Base-by-base conservation (phyloP, 1,284 basidiomycete genomes). In the Mycena sp. region DNA sequence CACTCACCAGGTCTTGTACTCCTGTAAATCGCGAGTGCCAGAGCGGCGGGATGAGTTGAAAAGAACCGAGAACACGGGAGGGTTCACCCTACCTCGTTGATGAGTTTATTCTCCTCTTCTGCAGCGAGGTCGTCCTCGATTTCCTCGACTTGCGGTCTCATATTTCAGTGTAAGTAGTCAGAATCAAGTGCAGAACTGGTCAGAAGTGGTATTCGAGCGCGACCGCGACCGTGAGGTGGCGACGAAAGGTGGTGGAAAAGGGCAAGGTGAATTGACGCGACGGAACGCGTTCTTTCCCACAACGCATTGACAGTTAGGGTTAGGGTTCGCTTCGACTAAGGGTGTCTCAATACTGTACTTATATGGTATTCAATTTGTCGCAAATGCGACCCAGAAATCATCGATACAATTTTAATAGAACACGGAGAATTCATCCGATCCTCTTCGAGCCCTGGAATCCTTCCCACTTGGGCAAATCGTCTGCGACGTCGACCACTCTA, bases 81-180 rank as follows among this genome's bases (percentile, higher is more conserved):
- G 55, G 50, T 48, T 46, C 25, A 38, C 81, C 87, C 72, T 76
- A 96, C 95, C 90, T 97, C 95, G 76, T 97, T 97, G 80, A 96
- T 95, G 65, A 95, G 84, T 78, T 96, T 96, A 82, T 95, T 96
- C 84, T 96, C 94, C 78, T 94, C 93, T 81, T 95, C 93, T 14
- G 93, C 92, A 10, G 88, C 90, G 69, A 93, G 86, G 79, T 94
- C 92, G 72, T 95, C 95, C 78, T 96, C 95, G 61, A 94, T 86
- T 73, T 94, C 92, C 72, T 93, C 92, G 67, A 89, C 85, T 46
- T 88, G 86, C 34, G 91, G 88, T 74, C 89, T 91, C 91, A 93
- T 90, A 66, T 46, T 69, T 65, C 20, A 48, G 44, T 46, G 30
- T 14, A 56, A 56, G 30, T 34, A 38, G 38, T 38, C 56, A 7